These are phyloP conservation scores for Chalara sp. DNA, from an alignment of 2,329 filamentous ascomycete species.

Conservation along the genomic window DNA sequence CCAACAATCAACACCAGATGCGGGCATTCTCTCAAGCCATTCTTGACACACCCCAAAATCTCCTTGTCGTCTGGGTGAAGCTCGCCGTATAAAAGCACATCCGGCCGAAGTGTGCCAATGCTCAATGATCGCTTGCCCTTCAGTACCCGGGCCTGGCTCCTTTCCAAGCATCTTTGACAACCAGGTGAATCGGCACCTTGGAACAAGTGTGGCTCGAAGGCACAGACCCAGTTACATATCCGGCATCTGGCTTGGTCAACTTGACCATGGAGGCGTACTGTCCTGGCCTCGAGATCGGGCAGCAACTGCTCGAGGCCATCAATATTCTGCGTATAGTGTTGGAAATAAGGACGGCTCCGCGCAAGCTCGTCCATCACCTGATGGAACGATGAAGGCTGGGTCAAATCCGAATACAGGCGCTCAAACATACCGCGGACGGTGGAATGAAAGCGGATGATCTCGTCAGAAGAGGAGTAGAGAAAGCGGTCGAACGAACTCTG, in stretches of 20 bases:
- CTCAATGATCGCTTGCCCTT: slow-evolving; percentile 10
- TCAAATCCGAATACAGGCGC: slow-evolving; percentile 9
- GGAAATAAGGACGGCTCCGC: slow-evolving; percentile 9
- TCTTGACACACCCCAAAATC: slow-evolving; percentile 9
- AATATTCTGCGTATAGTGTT: slow-evolving; percentile 14
- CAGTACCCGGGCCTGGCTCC: slow-evolving; percentile 10
- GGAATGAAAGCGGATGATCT: slow-evolving; percentile 12
- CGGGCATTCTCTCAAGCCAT: slow-evolving; percentile 10
- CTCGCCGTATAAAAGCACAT: slow-evolving; percentile 13
- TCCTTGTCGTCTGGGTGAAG: slow-evolving; percentile 9
- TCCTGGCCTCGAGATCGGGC: slow-evolving; percentile 14
- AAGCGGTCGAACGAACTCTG: slow-evolving; percentile 14
- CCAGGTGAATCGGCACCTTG: slow-evolving; percentile 10
- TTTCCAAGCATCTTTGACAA: slow-evolving; percentile 12
- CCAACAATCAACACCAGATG: slow-evolving; percentile 10
- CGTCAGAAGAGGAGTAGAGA: slow-evolving; percentile 14
- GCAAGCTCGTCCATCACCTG: slow-evolving; percentile 13
- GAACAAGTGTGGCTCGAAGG: slow-evolving; percentile 12
- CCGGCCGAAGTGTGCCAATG: slow-evolving; percentile 7
- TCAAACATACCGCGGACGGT: slow-evolving; percentile 12
- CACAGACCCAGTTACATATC: slow-evolving; percentile 12
- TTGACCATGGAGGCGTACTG: slow-evolving; percentile 11
- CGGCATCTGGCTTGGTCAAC: slow-evolving; percentile 12
- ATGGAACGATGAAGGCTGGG: slow-evolving; percentile 12
- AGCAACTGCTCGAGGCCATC: slow-evolving; percentile 10